Conservation (phyloP, 352 stramenopile species). For the Phytophthora capsici region DNA sequence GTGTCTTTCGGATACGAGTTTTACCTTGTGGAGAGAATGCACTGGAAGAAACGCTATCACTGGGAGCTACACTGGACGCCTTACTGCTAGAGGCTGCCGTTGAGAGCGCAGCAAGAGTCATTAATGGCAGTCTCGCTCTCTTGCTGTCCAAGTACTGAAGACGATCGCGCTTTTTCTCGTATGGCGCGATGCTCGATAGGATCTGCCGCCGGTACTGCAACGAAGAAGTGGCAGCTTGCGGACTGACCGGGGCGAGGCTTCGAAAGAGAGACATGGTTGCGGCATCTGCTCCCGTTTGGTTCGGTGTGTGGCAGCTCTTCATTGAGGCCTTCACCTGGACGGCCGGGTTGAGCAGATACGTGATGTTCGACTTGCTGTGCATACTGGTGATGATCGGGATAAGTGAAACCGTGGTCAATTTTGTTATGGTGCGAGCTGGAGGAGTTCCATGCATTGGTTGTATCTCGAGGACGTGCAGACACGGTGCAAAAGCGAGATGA, state of each 20-base stretch:
- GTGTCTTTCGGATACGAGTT: slow-evolving; percentile 38
- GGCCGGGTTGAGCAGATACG: slow-evolving; percentile 49
- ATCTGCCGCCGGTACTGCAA: slow-evolving; percentile 34
- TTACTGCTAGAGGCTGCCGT: slow-evolving; percentile 1
- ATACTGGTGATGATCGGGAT: slow-evolving; percentile 16
- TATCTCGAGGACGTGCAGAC: slow-evolving; percentile 3
- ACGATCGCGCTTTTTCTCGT: slow-evolving; percentile 31
- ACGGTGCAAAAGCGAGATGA: slow-evolving; percentile 16
- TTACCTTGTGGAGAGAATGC: slow-evolving; percentile 17
- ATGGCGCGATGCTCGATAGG: slow-evolving; percentile 39
- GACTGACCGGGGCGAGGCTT: slow-evolving; percentile 30
- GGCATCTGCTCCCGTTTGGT: slow-evolving; percentile 7
- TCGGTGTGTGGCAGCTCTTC: slow-evolving; percentile 16
- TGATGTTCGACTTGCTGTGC: slow-evolving; percentile 51
- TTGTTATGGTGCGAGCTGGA: slow-evolving; percentile 3
- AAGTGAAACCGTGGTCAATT: slow-evolving; percentile 15
- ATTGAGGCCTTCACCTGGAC: slow-evolving; percentile 15
- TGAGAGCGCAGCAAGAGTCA: slow-evolving; percentile 29
- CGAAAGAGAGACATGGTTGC: slow-evolving; percentile 41
- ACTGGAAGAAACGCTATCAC: slow-evolving; percentile 6
- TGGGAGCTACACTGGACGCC: slow-evolving; percentile 12
- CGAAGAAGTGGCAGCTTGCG: slow-evolving; percentile 36
- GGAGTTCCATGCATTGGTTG: not conserved
- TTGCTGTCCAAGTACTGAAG: slow-evolving; percentile 13
- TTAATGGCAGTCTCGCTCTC: slow-evolving; percentile 23